Evolutionary conservation across 2,329 filamentous ascomycete genomes (phyloP).

Genomic region (Monosporascus sp.): DNA sequence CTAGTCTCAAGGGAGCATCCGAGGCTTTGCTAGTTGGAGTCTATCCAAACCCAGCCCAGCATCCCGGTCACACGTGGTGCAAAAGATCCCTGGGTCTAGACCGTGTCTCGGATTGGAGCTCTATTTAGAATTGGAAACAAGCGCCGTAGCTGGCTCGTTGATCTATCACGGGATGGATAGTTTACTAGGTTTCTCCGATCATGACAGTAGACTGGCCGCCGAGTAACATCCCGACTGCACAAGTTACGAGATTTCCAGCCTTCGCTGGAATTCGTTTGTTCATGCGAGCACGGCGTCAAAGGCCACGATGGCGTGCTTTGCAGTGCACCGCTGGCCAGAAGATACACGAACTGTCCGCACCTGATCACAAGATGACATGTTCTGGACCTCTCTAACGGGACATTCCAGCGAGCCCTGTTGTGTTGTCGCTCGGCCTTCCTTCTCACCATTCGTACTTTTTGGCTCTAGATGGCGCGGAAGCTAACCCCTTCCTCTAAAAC

Average conservation of each 20-base stretch:
- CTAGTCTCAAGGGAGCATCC: background rate
- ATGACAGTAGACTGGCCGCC: background rate
- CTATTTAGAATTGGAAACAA: background rate
- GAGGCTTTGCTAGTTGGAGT: background rate
- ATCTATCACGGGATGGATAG: background rate
- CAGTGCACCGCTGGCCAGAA: background rate
- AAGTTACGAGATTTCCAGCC: background rate
- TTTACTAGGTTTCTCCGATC: background rate
- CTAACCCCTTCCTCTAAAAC: conserved; percentile 6
- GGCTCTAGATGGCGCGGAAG: conserved; percentile 2
- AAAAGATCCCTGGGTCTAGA: background rate
- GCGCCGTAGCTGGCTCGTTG: no score
- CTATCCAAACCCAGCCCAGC: background rate
- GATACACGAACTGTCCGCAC: background rate
- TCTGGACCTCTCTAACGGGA: background rate
- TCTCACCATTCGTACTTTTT: background rate
- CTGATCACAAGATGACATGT: background rate
- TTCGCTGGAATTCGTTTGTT: background rate
- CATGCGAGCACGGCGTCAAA: background rate
- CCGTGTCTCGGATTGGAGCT: background rate
- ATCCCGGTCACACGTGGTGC: background rate
- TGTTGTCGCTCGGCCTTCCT: background rate
- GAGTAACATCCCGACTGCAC: background rate
- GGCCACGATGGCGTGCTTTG: background rate
- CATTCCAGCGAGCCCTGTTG: background rate